phyloP scores from a whole-genome alignment of 2,329 filamentous ascomycete species.

The Thielaviopsis populi region DNA sequence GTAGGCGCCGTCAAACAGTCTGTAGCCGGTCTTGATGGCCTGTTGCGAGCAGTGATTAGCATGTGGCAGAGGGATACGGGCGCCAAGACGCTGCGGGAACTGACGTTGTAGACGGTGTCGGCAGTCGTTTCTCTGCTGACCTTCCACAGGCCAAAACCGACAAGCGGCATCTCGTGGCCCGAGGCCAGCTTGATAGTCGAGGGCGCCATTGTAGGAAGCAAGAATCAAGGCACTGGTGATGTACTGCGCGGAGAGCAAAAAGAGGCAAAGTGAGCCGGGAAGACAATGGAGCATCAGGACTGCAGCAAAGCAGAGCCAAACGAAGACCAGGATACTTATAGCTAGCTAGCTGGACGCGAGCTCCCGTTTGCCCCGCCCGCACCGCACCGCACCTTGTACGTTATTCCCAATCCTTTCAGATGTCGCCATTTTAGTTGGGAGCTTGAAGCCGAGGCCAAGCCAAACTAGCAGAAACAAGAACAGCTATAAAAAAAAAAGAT shows the following conservation, averaged over 20 bases:
- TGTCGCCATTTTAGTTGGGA: conserved; percentile 28
- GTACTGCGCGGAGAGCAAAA: neutral
- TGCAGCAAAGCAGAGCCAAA: neutral
- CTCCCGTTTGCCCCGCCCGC: neutral
- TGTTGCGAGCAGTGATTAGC: neutral
- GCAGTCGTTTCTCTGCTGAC: conserved; percentile 58
- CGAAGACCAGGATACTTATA: conserved; percentile 19
- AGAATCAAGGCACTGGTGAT: neutral
- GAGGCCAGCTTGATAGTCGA: conserved; percentile 43
- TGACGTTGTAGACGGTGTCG: conserved; percentile 57
- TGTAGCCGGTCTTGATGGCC: conserved; percentile 48
- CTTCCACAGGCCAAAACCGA: conserved; percentile 74
- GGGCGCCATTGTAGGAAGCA: conserved; percentile 14
- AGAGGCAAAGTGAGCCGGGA: conserved; percentile 15
- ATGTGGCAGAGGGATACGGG: neutral
- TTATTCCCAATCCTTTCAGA: conserved; percentile 32
- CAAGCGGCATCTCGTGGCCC: conserved; percentile 56
- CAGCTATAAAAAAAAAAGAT: conserved; percentile 6
- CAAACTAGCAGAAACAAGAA: neutral
- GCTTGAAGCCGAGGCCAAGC: neutral
- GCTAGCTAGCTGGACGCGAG: neutral
- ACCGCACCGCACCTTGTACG: conserved; percentile 18
- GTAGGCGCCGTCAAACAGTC: conserved; percentile 44
- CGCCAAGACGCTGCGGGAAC: neutral
- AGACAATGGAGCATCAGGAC: neutral